These are phyloP conservation scores for Beauveria rudraprayagi DNA, from an alignment of 2,329 filamentous ascomycete species.

Conservation along the genomic window DNA sequence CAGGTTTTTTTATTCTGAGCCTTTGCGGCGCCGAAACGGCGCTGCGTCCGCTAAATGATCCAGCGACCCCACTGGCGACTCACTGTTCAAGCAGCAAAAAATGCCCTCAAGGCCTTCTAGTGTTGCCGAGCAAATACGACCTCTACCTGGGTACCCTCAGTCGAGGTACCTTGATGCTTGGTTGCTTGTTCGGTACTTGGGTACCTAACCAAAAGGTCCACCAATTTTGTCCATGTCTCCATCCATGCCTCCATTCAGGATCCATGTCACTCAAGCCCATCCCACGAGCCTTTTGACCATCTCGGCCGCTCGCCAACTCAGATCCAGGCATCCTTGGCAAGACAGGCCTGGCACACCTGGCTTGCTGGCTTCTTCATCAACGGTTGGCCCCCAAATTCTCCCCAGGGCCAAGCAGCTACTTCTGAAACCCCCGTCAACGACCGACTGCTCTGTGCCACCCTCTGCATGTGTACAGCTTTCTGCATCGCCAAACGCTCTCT, in stretches of 20 bases:
- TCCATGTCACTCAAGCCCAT: neutral
- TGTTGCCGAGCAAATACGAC: no score
- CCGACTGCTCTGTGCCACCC: neutral
- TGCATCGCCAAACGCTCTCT: neutral
- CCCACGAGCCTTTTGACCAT: neutral
- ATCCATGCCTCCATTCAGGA: neutral
- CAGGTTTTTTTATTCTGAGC: neutral
- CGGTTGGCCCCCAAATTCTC: neutral
- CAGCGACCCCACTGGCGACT: neutral
- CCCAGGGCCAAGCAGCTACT: no score
- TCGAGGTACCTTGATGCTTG: no score
- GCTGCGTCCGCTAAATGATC: neutral
- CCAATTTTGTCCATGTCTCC: neutral
- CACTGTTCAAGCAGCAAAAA: no score
- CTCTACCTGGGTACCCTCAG: no score
- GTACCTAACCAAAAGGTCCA: constrained; percentile 2
- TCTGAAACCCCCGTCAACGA: neutral
- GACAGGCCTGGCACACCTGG: neutral
- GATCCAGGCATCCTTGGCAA: constrained; percentile 9
- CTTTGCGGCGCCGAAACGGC: neutral
- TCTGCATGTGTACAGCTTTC: neutral
- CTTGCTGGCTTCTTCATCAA: neutral
- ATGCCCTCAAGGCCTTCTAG: no score
- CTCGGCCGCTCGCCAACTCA: constrained; percentile 6
- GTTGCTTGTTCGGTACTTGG: no score